These are phyloP conservation scores for Cunninghamia lanceolata DNA, from an alignment of 75 land plant genomes.

Conservation along the genomic window DNA sequence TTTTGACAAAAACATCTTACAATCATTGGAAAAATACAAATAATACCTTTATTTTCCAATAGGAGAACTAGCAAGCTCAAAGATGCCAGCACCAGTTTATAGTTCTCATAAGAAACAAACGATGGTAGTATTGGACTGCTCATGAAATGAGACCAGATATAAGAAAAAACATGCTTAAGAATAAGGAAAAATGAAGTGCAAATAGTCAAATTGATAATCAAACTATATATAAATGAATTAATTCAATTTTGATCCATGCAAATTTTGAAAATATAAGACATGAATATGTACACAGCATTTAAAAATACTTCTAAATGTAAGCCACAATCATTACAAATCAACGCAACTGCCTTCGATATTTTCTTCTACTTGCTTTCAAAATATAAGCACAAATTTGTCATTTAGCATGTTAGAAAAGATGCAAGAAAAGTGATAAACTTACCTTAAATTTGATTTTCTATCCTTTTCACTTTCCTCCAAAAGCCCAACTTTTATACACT, in stretches of 20 bases:
- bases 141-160: neutral
- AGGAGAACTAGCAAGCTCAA: slow-evolving; percentile 11
- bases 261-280: neutral
- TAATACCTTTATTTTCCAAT: slow-evolving; percentile 10
- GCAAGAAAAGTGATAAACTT: neutral
- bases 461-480: slow-evolving; percentile 4
- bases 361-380: neutral
- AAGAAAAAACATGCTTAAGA: neutral
- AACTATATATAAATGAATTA: neutral
- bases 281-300: neutral
- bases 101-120: slow-evolving; percentile 6
- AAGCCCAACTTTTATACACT: neutral
- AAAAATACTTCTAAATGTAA: neutral
- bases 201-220: neutral
- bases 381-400: neutral
- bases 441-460: slow-evolving; percentile 1
- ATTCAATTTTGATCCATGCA: neutral
- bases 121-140: neutral
- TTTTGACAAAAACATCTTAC: neutral
- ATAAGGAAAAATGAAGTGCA: neutral
- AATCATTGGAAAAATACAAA: neutral
- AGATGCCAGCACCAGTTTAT: slow-evolving; percentile 10
- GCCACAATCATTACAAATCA: neutral
- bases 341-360: neutral
- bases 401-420: neutral